Conservation (phyloP, 176 grass and related monocot species). For the Calamus simplicifolius region DNA sequence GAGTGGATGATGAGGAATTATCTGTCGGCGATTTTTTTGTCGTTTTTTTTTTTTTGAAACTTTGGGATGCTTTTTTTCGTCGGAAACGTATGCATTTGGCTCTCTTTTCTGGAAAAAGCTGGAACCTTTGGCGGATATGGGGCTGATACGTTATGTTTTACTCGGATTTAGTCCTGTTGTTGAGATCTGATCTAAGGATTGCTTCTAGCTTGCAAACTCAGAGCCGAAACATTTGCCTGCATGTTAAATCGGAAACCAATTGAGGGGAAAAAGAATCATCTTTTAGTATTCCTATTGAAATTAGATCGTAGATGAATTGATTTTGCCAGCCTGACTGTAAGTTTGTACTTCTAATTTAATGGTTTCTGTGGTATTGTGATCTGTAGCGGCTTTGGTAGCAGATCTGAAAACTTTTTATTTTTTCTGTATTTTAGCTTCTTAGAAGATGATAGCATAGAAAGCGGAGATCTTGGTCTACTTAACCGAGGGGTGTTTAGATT, state of each 20-base stretch:
- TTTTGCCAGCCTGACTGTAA: too few relatives aligned
- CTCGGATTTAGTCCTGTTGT: neutral
- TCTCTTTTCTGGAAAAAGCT: neutral
- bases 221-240: too few relatives aligned
- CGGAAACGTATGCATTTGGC: neutral
- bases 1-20: neutral
- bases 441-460: neutral
- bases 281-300: too few relatives aligned
- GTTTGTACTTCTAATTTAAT: too few relatives aligned
- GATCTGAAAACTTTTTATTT: neutral
- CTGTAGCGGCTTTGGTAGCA: too few relatives aligned
- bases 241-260: too few relatives aligned
- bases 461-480: neutral
- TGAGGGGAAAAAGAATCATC: too few relatives aligned
- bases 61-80: neutral
- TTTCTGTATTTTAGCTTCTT: neutral
- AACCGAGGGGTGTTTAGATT: neutral
- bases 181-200: neutral
- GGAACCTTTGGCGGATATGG: neutral
- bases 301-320: too few relatives aligned
- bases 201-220: too few relatives aligned
- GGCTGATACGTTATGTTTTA: too few relatives aligned
- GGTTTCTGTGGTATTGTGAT: too few relatives aligned
- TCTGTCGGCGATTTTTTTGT: neutral
- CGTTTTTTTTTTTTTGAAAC: neutral